phyloP scores from a whole-genome alignment of 1,139 yeast species.

The Geotrichum reessii region DNA sequence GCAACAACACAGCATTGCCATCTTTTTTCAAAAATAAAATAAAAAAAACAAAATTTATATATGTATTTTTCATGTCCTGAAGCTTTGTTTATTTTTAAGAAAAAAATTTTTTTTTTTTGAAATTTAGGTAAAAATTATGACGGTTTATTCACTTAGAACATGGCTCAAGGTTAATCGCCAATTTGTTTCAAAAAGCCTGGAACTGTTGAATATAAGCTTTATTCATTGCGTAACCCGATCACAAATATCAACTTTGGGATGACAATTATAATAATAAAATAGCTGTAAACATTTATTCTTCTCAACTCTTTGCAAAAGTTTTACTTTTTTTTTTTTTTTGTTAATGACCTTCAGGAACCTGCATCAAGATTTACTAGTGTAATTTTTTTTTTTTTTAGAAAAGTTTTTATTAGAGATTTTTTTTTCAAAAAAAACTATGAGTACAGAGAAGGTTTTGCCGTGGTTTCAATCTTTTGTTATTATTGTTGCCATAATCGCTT shows the following conservation, averaged over 20 bases:
- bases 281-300: neutral
- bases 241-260: neutral
- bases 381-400: neutral
- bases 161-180: neutral
- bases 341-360: neutral
- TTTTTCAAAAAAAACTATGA: too few relatives aligned
- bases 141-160: neutral
- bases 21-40: too few relatives aligned
- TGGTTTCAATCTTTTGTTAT: neutral
- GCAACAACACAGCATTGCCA: too few relatives aligned
- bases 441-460: neutral
- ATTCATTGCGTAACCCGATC: neutral
- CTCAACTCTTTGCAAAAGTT: neutral
- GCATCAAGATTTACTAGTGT: neutral
- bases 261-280: neutral
- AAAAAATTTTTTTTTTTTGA: neutral
- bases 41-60: neutral
- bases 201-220: neutral
- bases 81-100: neutral
- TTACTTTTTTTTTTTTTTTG: neutral
- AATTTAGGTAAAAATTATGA: neutral
- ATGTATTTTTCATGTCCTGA: too few relatives aligned
- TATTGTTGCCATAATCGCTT: neutral
- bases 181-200: neutral
- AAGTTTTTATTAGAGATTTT: too few relatives aligned